Evolutionary conservation across 1,139 yeast species (phyloP).

Genomic region (Ogataea hybrid): DNA sequence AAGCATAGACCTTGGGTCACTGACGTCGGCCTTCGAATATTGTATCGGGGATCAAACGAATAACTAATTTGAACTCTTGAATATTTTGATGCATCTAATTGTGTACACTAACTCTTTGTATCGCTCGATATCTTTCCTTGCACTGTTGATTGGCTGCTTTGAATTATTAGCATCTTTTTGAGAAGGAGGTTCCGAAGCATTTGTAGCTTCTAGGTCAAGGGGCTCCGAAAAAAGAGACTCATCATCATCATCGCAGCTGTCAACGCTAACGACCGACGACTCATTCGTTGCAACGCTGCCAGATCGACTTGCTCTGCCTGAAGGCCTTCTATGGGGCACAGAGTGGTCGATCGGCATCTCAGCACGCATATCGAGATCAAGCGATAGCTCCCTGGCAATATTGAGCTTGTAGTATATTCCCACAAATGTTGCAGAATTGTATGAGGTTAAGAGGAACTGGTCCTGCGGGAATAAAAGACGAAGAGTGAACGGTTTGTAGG

Average conservation of each 20-base stretch:
- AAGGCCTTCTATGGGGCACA: conserved; percentile 24
- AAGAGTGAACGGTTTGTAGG: conserved; percentile 28
- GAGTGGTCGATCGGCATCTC: conserved; percentile 27
- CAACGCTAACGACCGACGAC: conserved; percentile 12
- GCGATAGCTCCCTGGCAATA: conserved; percentile 30
- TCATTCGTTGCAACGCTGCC: conserved; percentile 5
- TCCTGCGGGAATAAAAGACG: conserved; percentile 29
- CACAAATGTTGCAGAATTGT: conserved; percentile 26
- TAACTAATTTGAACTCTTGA: conserved; percentile 6
- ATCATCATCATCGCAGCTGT: conserved; percentile 5
- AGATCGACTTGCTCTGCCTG: conserved; percentile 2
- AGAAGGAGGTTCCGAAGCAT: background rate
- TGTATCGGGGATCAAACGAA: conserved; percentile 2
- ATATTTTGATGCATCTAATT: conserved; percentile 27
- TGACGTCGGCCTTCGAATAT: conserved; percentile 5
- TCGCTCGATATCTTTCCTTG: conserved; percentile 9
- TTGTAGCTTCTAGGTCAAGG: background rate
- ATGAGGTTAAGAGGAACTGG: conserved; percentile 27
- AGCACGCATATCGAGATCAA: conserved; percentile 29
- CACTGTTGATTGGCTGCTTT: background rate
- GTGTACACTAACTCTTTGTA: conserved; percentile 29
- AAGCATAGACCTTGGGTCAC: conserved; percentile 1
- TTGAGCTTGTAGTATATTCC: conserved; percentile 30
- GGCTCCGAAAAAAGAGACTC: conserved; percentile 5
- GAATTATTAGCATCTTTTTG: no score